Base-by-base conservation (phyloP, 2,329 filamentous ascomycete species). In the Aureobasidium zeae region DNA sequence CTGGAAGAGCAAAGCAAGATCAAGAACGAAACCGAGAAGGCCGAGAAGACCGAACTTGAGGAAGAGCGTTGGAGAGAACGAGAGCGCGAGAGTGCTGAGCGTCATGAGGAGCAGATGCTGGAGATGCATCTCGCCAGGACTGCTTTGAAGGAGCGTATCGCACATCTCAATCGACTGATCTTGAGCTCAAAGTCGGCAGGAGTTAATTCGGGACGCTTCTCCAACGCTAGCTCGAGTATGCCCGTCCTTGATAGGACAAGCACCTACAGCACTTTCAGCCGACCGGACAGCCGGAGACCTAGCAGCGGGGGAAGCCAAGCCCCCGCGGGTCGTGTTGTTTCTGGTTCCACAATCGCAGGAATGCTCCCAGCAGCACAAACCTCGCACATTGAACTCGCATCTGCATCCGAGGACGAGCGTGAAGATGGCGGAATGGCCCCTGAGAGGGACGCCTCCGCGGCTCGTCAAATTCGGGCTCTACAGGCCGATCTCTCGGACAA, bases 101-200 rank as follows among this genome's bases (percentile, higher is more conserved):
- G 87, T 28, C 91, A 95, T 53, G 88, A 95, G 59, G 91, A 96
- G 66, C 91, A 98, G 63, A 89, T 98, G 75, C 72, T 98, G 44
- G 91, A 98, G 64, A 96, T 98, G 85, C 91, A 98, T 61, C 74
- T 98, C 34, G 91, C 91, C 22, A 79, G 91, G 30, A 98, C 91
- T 1, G 91, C 91, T 0, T 68, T 98, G 44, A 98, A 96, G 62
- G 91, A 98, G 68, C 81, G 91, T 21, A 98, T 98, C 55, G 88
- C 95, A 60, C 91, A 98, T 63, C 72, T 98, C 34, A 98, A 96
- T 64, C 81, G 89, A 35, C 71, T 98, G 37, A 96, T 98, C 51
- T 68, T 98, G 48, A 94, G 86, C 60, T 96, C 89, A 12, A 95
- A 95, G 60, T 96, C 89, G 4, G 83, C 86, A 5, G 91, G 91